Base-by-base conservation (phyloP, 2,329 filamentous ascomycete genomes). In the Aurifilum marmelostoma region DNA sequence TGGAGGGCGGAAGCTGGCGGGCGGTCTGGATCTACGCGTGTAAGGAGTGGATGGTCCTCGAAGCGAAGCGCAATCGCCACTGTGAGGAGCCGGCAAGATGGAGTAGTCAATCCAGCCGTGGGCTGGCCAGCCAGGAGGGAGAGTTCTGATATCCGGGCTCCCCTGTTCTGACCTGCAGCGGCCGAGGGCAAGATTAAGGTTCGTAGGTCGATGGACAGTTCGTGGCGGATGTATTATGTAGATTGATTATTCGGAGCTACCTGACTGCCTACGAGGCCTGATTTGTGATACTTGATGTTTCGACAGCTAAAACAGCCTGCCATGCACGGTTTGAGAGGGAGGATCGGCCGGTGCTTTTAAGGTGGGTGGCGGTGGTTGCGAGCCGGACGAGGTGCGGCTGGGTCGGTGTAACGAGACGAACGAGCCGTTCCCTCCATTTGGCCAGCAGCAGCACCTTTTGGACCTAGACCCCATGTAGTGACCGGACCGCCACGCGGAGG, bases 171-270 rank as follows among this genome's bases (percentile, higher is more conserved):
- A 18, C 41, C 24, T 47, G 41, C 39, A 37, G 24, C 41, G 11
- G 27, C 39, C 41, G 27, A 39, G 29, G 61, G 29, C 34, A 41
- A 34, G 24, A 21, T 47, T 14, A 39, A 27, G 41, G 61, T 43
- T 47, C 39, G 9, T 5, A 47, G 24, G 39, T n/a, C n/a, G 34
- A 32, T 32, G 39, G 34, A 3, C 27, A 50, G n/a, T 34, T 63
- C 61, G 41, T 32, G 39, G 41, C 61, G 61, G 61, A 32, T 21
- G 61, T 63, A 27, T 47, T 50, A 63, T 47, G 41, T 63, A 63
- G 61, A 63, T 63, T 63, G 41, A 27, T n/a, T n/a, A 6, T 50
- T 27, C 50, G 24, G 50, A 47, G 27, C 60, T 39, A 50, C 18
- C 29, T 52, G 3, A 24, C 16, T 29, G 24, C 27, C n/a, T 14